A percentile compares a stretch with the other conserved stretches of the same genome.
phyloP scores from a whole-genome alignment of 1,284 basidiomycete species.

The Ustilago shanxiensis region DNA sequence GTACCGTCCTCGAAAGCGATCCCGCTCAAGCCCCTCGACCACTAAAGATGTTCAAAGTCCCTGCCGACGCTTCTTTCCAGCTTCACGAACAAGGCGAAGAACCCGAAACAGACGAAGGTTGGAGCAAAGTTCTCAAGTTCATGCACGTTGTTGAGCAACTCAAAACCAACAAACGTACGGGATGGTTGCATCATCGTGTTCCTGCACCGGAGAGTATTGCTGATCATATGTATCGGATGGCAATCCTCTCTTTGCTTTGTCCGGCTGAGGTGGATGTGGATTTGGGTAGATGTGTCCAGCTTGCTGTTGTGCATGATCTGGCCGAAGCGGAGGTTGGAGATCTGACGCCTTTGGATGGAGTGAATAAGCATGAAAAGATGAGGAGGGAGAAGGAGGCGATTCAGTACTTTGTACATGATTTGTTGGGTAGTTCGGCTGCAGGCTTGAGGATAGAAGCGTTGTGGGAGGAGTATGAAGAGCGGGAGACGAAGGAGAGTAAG shows the following conservation, averaged over 20 bases:
- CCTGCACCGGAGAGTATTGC: conserved; percentile 77
- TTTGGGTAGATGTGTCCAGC: conserved; percentile 82
- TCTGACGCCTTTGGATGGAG: conserved; percentile 89
- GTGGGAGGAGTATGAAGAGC: conserved; percentile 94
- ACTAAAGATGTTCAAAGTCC: conserved; percentile 42
- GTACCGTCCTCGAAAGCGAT: conserved; percentile 48
- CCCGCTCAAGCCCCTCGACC: conserved; percentile 46
- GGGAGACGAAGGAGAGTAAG: conserved; percentile 82
- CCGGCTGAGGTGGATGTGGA: conserved; percentile 74
- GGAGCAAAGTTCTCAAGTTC: conserved; percentile 59
- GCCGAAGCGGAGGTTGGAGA: conserved; percentile 98
- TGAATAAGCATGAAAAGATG: conserved; percentile 84
- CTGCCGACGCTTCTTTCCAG: conserved; percentile 38
- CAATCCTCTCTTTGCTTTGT: conserved; percentile 85
- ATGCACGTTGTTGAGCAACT: conserved; percentile 66
- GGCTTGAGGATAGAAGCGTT: conserved; percentile 82
- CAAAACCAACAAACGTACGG: conserved; percentile 67
- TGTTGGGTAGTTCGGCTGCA: conserved; percentile 85
- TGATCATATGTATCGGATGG: conserved; percentile 99
- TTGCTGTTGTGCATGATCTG: conserved; percentile 92
- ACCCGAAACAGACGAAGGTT: conserved; percentile 47
- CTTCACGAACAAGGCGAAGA: conserved; percentile 50
- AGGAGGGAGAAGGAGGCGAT: conserved; percentile 89
- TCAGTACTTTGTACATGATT: conserved; percentile 87
- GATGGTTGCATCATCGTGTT: conserved; percentile 67